Evolutionary conservation across 306 rosid genomes (phyloP), one percentile per base, ranked within the genome.

Genomic region (Ceratonia siliqua): DNA sequence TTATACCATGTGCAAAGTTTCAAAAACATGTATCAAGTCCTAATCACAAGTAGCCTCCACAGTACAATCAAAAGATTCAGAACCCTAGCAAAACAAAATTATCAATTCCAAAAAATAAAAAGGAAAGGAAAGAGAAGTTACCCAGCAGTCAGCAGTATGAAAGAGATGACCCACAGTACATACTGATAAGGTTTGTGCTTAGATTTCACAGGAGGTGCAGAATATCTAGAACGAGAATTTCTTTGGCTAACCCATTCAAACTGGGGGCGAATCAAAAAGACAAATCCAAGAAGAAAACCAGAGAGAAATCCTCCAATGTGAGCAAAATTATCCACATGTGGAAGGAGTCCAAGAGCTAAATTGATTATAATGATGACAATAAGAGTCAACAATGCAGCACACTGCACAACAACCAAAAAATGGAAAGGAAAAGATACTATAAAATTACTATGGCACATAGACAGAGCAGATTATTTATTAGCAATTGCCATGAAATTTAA

Each of bases 311-410:
- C 97, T 65, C 97, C 97, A 52, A 90, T 85, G 76, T 92, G 97
- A 72, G 97, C 94, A 78, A 88, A 92, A 75, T 90, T 92, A 87
- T 92, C 96, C 25, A 90, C 91, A 8, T 90, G 97, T n/a, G 98
- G 98, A 70, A 92, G 98, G 70, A 90, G 33, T 75, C 98, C 98
- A 76, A 88, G 81, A 3, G 91, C 94, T 77, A 92, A 88, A 81
- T 92, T 92, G 74, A 92, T 62, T 27, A 67, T 22, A 52, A 90
- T 68, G 32, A 92, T 85, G 68, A 90, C 33, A 27, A 85, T 14
- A 73, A 90, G 94, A 61, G 91, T 88, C 70, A 81, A 50, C 83
- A 92, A 82, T 0, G 98, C 92, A 22, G 89, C 91, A 5, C 80
- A 35, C 97, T 91, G 90, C 79, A 70, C 63, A 83, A 39, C 45